Percentiles rank a stretch among this genome's conserved stretches.
phyloP scores from a whole-genome alignment of 495 filamentous ascomycete genomes.

The Podospora appendiculata region DNA sequence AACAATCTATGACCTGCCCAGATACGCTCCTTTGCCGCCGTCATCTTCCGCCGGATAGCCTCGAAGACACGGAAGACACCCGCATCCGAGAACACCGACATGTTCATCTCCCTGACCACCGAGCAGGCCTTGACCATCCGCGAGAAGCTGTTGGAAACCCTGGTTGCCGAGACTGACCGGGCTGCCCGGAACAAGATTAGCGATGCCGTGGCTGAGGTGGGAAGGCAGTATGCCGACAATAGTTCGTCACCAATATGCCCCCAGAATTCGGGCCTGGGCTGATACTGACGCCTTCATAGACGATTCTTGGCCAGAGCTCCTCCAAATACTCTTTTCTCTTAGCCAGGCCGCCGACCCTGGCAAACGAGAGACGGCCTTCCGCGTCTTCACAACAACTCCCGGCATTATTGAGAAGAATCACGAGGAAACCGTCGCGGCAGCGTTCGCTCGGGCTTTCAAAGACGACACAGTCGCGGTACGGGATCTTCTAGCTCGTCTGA shows the following conservation, averaged over 20 bases:
- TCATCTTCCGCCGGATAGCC: slow-evolving; percentile 90
- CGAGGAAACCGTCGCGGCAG: slow-evolving; percentile 71
- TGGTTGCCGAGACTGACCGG: slow-evolving; percentile 60
- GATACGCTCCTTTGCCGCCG: slow-evolving; percentile 83
- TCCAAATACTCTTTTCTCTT: slow-evolving; percentile 74
- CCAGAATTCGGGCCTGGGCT: not conserved
- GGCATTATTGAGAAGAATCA: slow-evolving; percentile 96
- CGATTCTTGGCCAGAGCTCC: slow-evolving; percentile 84
- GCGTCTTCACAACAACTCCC: slow-evolving; percentile 91
- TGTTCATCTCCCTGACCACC: slow-evolving; percentile 67
- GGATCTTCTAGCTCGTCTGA: not conserved
- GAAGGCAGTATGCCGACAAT: slow-evolving; percentile 86
- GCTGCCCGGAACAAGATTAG: slow-evolving; percentile 88
- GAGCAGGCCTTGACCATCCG: slow-evolving; percentile 72
- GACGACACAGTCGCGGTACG: slow-evolving; percentile 74
- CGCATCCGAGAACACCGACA: slow-evolving; percentile 64
- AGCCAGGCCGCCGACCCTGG: slow-evolving; percentile 76
- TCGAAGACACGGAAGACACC: slow-evolving; percentile 75
- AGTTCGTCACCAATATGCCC: slow-evolving; percentile 45
- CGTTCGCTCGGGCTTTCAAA: slow-evolving; percentile 86
- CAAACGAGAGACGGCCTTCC: slow-evolving; percentile 82
- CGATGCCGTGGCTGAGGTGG: slow-evolving; percentile 91
- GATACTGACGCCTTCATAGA: slow-evolving; percentile 42
- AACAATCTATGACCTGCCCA: slow-evolving; percentile 23
- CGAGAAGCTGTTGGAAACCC: slow-evolving; percentile 67